Conservation (phyloP, 2,329 filamentous ascomycete species). For the Aschersonia sp. region DNA sequence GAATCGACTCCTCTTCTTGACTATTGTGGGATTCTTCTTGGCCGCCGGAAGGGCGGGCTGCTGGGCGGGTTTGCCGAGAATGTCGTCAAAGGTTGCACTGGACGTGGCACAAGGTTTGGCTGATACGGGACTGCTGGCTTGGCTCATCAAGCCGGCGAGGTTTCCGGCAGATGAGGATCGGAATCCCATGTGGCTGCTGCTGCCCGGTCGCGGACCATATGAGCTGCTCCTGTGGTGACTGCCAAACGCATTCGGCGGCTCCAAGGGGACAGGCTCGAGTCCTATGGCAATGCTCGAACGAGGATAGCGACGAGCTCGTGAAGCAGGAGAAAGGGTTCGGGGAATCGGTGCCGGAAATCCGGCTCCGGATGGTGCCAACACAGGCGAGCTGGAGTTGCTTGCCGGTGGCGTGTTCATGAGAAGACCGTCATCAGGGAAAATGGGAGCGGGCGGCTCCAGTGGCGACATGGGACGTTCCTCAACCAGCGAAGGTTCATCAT, state of each 20-base stretch:
- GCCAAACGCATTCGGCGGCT: conserved; percentile 14
- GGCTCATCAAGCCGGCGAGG: conserved; percentile 12
- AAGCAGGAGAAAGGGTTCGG: conserved; percentile 23
- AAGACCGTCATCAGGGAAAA: conserved; percentile 18
- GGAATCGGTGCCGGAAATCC: conserved; percentile 16
- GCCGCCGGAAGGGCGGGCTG: conserved; percentile 14
- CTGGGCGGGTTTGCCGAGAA: conserved; percentile 18
- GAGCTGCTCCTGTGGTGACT: conserved; percentile 21
- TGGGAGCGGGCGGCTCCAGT: conserved; percentile 20
- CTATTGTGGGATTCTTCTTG: conserved; percentile 19
- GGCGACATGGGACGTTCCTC: conserved; percentile 21
- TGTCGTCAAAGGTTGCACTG: conserved; percentile 33
- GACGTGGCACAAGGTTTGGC: conserved; percentile 11
- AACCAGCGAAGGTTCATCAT: conserved; percentile 7
- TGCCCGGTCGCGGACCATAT: conserved; percentile 16
- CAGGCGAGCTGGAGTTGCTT: conserved; percentile 10
- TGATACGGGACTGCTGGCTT: conserved; percentile 5
- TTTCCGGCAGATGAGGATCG: conserved; percentile 22
- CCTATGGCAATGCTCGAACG: conserved; percentile 29
- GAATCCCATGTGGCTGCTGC: conserved; percentile 14
- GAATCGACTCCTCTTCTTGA: conserved; percentile 15
- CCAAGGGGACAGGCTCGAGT: conserved; percentile 26
- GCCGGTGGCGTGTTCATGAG: conserved; percentile 9
- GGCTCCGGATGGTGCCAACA: conserved; percentile 12
- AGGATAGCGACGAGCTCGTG: conserved; percentile 17